Percentiles rank a stretch among this genome's conserved stretches.
Conservation (phyloP, 2,329 filamentous ascomycete genomes). For the Fusarium sp. region DNA sequence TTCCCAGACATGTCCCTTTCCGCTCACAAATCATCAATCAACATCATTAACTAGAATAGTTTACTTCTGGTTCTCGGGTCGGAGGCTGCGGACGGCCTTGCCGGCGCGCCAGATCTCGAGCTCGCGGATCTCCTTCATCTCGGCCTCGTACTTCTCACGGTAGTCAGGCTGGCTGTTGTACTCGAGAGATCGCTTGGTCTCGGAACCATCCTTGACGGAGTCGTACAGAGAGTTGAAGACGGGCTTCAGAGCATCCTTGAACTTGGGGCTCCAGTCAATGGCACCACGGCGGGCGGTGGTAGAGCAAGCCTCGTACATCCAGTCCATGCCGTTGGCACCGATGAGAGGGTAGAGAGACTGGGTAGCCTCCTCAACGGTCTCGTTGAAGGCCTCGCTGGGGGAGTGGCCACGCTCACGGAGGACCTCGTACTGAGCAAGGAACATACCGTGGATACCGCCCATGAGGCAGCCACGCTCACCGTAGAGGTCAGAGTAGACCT, state of each 20-base stretch:
- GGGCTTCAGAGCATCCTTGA: conserved; percentile 99
- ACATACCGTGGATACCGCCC: conserved; percentile 99
- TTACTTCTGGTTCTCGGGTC: conserved; percentile 88
- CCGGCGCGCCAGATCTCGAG: conserved; percentile 99
- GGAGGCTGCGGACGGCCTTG: conserved; percentile 92
- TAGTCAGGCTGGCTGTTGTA: conserved; percentile 98
- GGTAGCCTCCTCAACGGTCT: conserved; percentile 99
- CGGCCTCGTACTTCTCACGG: conserved; percentile 95
- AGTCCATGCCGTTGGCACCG: conserved; percentile 98
- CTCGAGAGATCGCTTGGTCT: conserved; percentile 96
- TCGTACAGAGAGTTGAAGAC: conserved; percentile 98
- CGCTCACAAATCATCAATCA: conserved; percentile 27
- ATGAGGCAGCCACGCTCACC: conserved; percentile 99
- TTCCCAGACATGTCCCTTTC: conserved; percentile 32
- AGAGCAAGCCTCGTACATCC: conserved; percentile 99
- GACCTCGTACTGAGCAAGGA: conserved; percentile 99
- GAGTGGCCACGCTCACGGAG: conserved; percentile 98
- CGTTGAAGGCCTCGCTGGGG: conserved; percentile 99
- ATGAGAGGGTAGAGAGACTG: conserved; percentile 98
- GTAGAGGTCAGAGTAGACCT: conserved; percentile 99
- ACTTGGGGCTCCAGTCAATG: conserved; percentile 97
- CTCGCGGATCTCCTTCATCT: conserved; percentile 98
- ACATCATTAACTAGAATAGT: conserved; percentile 24
- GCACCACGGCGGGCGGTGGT: conserved; percentile 98
- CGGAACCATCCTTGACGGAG: conserved; percentile 87